Evolutionary conservation across 805 yeast genomes (phyloP), one percentile per base, ranked within the genome.

Genomic region (Ogataea paraovalis): DNA sequence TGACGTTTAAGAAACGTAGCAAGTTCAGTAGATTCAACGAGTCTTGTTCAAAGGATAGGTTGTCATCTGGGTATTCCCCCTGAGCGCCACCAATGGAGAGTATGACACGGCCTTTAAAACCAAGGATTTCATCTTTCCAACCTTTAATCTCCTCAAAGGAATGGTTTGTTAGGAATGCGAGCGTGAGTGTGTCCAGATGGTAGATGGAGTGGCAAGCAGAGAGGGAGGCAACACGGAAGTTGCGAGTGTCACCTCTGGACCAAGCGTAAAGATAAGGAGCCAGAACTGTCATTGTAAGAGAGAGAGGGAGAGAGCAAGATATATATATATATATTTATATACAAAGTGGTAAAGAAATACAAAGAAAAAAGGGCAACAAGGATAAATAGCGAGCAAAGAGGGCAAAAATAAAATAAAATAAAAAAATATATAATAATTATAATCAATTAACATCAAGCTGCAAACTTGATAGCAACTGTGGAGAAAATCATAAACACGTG

Each of bases 231-330:
- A 56, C 51, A 30, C 48, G 34, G 45, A 57, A 65, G 18, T 45
- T 28, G 10, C 41, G 20, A 2, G 46, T 14, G 30, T 58, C 55
- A 21, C 45, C 49, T 22, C 49, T 53, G 16, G 59, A 48, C 69
- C 69, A 65, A 6, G 66, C 60, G 40, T 59, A 65, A 2, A 65
- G 46, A 39, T 63, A 65, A 1, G 69, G 69, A 25, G 68, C 51
- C 27, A 62, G 52, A 5, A 50, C 41, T 1, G 66, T 60, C 63
- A 59, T 62, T 28, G 27, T 34, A 19, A 38, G 20, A 14, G 12
- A 32, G 28, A 25, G 10, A 25, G 28, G 28, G 10, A 25, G 10
- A 7, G 28, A 10, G 28, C 6, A 25, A 10, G 28, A 25, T 10
- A 25, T n/a, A n/a, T n/a, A n/a, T n/a, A n/a, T n/a, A n/a, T n/a